Conservation (phyloP, 441 rosid species). For the Biscutella laevigata region DNA sequence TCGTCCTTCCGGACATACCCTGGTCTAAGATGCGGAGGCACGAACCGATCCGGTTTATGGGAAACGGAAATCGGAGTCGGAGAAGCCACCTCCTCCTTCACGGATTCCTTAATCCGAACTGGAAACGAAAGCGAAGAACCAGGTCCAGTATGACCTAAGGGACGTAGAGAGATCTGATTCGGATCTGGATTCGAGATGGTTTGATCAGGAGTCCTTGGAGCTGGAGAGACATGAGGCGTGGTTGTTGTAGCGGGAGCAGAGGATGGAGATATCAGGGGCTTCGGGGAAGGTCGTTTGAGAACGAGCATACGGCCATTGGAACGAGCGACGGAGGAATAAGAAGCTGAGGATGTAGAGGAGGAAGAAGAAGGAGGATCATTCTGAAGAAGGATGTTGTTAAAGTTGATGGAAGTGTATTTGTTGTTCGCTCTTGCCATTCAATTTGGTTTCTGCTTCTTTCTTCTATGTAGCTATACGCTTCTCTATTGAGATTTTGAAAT, state of each 20-base stretch:
- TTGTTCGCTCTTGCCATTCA: constrained; percentile 74
- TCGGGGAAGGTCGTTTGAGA: constrained; percentile 54
- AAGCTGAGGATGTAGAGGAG: constrained; percentile 22
- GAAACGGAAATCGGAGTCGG: constrained; percentile 24
- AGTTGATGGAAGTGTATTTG: constrained; percentile 63
- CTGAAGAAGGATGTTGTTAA: constrained; percentile 57
- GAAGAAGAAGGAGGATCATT: constrained; percentile 31
- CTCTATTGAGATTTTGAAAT: not conserved
- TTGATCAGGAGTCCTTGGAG: constrained; percentile 24
- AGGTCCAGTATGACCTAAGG: constrained; percentile 50
- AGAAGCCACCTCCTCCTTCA: constrained; percentile 22
- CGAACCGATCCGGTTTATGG: constrained; percentile 41
- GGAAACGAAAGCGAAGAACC: constrained; percentile 25
- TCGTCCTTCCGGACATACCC: constrained; percentile 56
- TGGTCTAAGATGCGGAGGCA: constrained; percentile 89
- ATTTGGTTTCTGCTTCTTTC: constrained; percentile 18
- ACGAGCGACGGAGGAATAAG: constrained; percentile 36
- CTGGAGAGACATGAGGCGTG: constrained; percentile 17
- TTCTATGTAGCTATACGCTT: not conserved
- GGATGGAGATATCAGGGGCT: constrained; percentile 25
- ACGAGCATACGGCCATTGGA: constrained; percentile 84
- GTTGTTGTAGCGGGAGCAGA: not conserved
- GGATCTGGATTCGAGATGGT: constrained; percentile 21
- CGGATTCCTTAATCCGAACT: constrained; percentile 24
- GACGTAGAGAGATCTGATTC: constrained; percentile 58